phyloP scores from a whole-genome alignment of 2,329 filamentous ascomycete species.

The Penicillium sp. region DNA sequence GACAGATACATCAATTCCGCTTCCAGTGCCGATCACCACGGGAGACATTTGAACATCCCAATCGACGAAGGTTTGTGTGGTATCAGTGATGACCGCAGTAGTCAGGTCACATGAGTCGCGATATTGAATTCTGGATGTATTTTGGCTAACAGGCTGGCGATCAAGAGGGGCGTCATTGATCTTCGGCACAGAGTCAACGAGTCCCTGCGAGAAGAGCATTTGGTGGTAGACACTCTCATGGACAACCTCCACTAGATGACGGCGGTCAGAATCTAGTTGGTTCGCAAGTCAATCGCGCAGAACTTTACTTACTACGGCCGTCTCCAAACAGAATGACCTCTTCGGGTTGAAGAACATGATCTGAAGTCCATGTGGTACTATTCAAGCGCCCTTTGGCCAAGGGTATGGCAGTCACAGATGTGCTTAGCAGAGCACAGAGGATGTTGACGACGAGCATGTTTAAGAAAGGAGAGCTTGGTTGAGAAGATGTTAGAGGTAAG shows the following conservation, averaged over 20 bases:
- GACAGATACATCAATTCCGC: slow-evolving; percentile 5
- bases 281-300: too few species aligned
- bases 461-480: not conserved
- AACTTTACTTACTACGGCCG: not conserved
- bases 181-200: not conserved
- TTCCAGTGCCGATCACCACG: slow-evolving; percentile 5
- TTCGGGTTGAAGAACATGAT: slow-evolving; percentile 4
- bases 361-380: slow-evolving; percentile 6
- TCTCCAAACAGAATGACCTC: slow-evolving; percentile 6
- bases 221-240: slow-evolving; percentile 4
- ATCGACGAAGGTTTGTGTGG: slow-evolving; percentile 6
- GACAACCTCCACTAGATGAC: slow-evolving; percentile 4
- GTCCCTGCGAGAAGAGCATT: not conserved
- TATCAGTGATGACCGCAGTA: slow-evolving; percentile 2
- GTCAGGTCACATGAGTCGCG: slow-evolving; percentile 4
- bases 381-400: not conserved
- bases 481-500: not conserved
- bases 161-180: not conserved
- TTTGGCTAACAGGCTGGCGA: not conserved
- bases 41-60: slow-evolving; percentile 10
- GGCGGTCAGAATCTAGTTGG: not conserved
- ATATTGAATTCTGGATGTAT: not conserved
- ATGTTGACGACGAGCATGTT: not conserved
- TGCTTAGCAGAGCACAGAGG: not conserved
- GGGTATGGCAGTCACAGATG: not conserved